Evolutionary conservation across 306 rosid genomes (phyloP).

Genomic region (Delonix regia): DNA sequence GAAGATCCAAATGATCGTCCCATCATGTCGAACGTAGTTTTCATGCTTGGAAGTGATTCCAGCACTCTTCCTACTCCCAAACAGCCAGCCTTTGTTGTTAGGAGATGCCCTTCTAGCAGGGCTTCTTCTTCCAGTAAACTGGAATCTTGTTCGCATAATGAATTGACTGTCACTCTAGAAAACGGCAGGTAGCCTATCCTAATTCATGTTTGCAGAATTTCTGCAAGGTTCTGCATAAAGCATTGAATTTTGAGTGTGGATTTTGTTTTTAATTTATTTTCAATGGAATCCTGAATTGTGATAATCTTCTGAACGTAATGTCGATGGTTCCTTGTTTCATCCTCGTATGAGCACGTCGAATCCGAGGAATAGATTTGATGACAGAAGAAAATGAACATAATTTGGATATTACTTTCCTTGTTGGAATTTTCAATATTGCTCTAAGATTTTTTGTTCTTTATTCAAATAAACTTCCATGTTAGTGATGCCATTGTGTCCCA

Average conservation of each 20-base stretch:
- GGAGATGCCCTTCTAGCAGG: conserved; percentile 74
- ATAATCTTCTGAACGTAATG: neutral
- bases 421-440: neutral
- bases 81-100: conserved; percentile 64
- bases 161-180: conserved; percentile 68
- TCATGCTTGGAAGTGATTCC: conserved; percentile 70
- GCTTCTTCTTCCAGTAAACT: conserved; percentile 70
- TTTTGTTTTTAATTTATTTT: neutral
- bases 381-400: neutral
- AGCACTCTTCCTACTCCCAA: conserved; percentile 65
- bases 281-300: neutral
- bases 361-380: neutral
- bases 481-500: neutral
- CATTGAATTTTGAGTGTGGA: neutral
- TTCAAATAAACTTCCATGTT: neutral
- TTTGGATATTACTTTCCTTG: neutral
- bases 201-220: neutral
- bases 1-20: conserved; percentile 78
- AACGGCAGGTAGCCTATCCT: conserved; percentile 54
- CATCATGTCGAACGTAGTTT: conserved; percentile 64
- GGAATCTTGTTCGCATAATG: conserved; percentile 75
- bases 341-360: neutral
- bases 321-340: neutral
- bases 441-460: neutral
- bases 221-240: neutral